phyloP scores from a whole-genome alignment of 441 rosid genomes.

The Syzygium syzygioides region DNA sequence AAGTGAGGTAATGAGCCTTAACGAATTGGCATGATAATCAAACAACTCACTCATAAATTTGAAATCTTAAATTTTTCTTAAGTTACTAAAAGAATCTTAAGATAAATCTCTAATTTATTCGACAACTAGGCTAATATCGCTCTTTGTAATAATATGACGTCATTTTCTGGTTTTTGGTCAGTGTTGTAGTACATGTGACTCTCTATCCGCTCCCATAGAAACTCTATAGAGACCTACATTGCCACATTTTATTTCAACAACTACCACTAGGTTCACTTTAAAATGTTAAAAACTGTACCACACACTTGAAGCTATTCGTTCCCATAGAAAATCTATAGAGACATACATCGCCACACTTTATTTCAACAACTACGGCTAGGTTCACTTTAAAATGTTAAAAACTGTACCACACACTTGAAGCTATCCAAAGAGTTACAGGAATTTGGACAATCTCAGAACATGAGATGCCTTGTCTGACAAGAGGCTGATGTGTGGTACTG shows the following conservation, averaged over 20 bases:
- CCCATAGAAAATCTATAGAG: no score
- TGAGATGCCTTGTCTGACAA: not conserved
- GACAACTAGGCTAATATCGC: not conserved
- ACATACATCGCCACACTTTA: no score
- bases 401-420: not conserved
- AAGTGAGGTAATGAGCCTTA: not conserved
- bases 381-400: not conserved
- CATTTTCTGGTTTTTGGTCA: not conserved
- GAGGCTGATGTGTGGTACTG: not conserved
- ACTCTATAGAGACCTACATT: not conserved
- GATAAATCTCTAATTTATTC: not conserved
- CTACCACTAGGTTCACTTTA: not conserved
- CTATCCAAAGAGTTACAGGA: not conserved
- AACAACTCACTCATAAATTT: not conserved
- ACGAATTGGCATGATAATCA: not conserved
- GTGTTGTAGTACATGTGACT: not conserved
- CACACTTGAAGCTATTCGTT: not conserved
- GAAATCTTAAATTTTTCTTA: not conserved
- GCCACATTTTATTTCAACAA: not conserved
- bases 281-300: not conserved
- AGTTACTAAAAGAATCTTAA: not conserved
- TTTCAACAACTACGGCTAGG: no score
- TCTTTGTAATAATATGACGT: not conserved
- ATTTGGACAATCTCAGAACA: not conserved
- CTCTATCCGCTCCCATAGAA: not conserved